These are phyloP conservation scores for Psilocybe subaeruginosa DNA, from an alignment of 768 basidiomycete genomes.

Conservation along the genomic window DNA sequence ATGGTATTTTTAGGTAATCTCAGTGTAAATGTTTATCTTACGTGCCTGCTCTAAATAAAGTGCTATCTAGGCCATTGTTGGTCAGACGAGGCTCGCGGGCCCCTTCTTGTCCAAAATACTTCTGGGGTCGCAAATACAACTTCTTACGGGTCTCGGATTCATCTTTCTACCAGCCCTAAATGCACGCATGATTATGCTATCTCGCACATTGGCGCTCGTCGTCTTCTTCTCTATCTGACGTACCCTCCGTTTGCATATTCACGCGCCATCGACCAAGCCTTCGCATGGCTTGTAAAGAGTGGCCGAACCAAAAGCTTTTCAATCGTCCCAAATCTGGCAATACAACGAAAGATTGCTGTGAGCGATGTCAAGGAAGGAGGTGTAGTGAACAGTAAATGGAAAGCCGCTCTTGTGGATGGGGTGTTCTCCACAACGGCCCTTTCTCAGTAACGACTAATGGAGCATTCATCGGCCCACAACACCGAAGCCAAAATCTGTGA, in stretches of 20 bases:
- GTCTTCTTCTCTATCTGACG: conserved; percentile 60
- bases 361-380: conserved; percentile 59
- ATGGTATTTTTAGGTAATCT: conserved; percentile 66
- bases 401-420: conserved; percentile 48
- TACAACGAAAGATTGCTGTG: conserved; percentile 59
- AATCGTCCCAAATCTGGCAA: conserved; percentile 66
- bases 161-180: conserved; percentile 63
- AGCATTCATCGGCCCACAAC: no score
- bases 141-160: conserved; percentile 35
- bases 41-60: background rate
- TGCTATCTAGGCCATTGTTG: conserved; percentile 68
- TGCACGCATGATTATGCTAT: conserved; percentile 78
- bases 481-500: no score
- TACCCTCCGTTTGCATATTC: conserved; percentile 76
- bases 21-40: background rate
- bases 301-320: conserved; percentile 61
- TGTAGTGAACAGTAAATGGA: conserved; percentile 57
- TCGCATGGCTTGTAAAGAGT: conserved; percentile 65
- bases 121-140: conserved; percentile 1
- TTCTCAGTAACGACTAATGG: no score
- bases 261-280: conserved; percentile 77
- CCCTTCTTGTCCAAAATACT: conserved; percentile 34
- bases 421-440: conserved; percentile 32
- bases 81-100: conserved; percentile 63
- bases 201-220: conserved; percentile 59